Conservation (phyloP, 2,329 filamentous ascomycete species). For the Pseudopithomyces maydicus region DNA sequence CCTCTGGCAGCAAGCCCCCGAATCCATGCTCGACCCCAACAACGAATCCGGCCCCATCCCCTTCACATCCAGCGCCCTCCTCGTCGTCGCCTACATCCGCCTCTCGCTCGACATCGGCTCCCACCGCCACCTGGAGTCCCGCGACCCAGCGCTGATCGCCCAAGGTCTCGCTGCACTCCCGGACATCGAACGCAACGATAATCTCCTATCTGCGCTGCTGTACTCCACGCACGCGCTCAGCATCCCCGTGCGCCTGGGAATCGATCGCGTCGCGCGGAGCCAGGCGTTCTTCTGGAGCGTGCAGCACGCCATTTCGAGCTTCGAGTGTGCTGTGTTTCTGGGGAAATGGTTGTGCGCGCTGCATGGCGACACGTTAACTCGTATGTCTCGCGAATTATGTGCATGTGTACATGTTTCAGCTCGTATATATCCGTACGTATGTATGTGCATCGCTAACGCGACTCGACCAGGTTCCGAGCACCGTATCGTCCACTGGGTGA, state of each 20-base stretch:
- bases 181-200: constrained; percentile 54
- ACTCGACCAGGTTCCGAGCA: constrained; percentile 41
- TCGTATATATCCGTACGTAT: no score
- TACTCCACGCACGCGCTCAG: constrained; percentile 62
- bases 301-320: constrained; percentile 59
- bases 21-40: constrained; percentile 43
- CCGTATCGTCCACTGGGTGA: constrained; percentile 54
- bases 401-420: neutral
- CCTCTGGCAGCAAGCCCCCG: constrained; percentile 41
- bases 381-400: constrained; percentile 9
- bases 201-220: constrained; percentile 55
- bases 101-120: constrained; percentile 54
- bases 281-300: constrained; percentile 64
- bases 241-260: constrained; percentile 60
- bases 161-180: constrained; percentile 46
- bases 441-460: neutral
- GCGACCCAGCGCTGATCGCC: constrained; percentile 50
- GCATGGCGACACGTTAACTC: constrained; percentile 18
- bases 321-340: constrained; percentile 61
- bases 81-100: constrained; percentile 54
- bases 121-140: constrained; percentile 50
- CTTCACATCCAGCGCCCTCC: constrained; percentile 53
- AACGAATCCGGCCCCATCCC: constrained; percentile 44
- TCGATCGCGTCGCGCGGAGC: constrained; percentile 60
- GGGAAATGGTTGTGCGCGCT: constrained; percentile 55